Evolutionary conservation across 2,329 filamentous ascomycete genomes (phyloP), one percentile per base, ranked within the genome.

Genomic region (Fusarium newnesense): DNA sequence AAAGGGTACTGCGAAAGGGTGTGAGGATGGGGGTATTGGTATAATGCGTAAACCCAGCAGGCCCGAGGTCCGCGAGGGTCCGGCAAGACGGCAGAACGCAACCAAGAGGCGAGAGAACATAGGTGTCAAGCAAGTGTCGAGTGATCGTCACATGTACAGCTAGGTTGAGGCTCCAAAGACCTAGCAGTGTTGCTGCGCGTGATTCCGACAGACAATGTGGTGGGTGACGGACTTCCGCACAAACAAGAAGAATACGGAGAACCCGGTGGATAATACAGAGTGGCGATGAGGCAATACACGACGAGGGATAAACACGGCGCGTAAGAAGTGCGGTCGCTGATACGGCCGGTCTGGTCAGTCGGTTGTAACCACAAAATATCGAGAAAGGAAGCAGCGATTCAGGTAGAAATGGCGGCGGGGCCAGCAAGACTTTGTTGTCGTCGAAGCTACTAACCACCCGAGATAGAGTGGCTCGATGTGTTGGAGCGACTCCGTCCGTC

Each of bases 241-340:
- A 60, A 66, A 54, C 43, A 60, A 72, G 40, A 47, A 43, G 49
- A 49, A 50, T 67, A 57, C 46, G 57, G 50, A 59, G 40, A 42
- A 34, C 26, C 57, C 44, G 53, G 52, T 37, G 58, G 60, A 52
- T 60, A 62, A 63, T n/a, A 47, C 49, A 56, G 57, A 67, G 60
- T 60, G 64, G 69, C 58, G 57, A 75, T 42, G 69, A 70, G 43
- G 43, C 39, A 61, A 61, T 61, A 67, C 42, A 52, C 64, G 49
- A 63, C n/a, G 56, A 66, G 46, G 40, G 46, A 62, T 68, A 75
- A 65, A 67, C 59, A 59, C 60, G 59, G 64, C 72, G 75, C 69
- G 75, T 76, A 65, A 60, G 50, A 54, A 64, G 37, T 60, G 57
- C 65, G 75, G 75, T 69, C 75, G 70, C 74, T 60, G 70, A 74